These are phyloP conservation scores for Pisolithus microcarpus DNA, from an alignment of 768 basidiomycete species.

Conservation along the genomic window DNA sequence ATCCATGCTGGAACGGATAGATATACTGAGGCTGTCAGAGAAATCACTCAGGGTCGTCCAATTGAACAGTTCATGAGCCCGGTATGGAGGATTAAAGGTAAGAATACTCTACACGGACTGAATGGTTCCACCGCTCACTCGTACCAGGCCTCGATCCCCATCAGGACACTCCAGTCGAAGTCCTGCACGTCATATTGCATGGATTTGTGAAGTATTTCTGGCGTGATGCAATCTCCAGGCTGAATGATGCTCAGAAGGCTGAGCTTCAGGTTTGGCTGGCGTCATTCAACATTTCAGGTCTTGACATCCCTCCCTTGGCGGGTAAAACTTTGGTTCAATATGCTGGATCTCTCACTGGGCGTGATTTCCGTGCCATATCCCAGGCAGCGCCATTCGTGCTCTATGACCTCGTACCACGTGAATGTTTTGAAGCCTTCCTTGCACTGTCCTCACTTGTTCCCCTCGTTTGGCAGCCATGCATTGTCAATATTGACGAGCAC, in stretches of 20 bases:
- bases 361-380: too few relatives aligned
- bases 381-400: too few relatives aligned
- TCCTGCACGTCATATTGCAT: slow-evolving; percentile 37
- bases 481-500: slow-evolving; percentile 27
- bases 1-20: too few relatives aligned
- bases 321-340: too few relatives aligned
- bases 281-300: slow-evolving; percentile 5
- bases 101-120: background rate
- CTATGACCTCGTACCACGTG: too few relatives aligned
- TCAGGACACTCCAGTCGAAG: slow-evolving; percentile 25
- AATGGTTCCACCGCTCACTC: background rate
- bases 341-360: too few relatives aligned
- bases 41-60: background rate
- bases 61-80: slow-evolving; percentile 24
- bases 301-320: too few relatives aligned
- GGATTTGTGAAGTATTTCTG: slow-evolving; percentile 45
- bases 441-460: too few relatives aligned
- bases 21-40: too few relatives aligned
- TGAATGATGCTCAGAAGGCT: slow-evolving; percentile 20
- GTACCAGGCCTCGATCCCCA: background rate
- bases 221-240: slow-evolving; percentile 29
- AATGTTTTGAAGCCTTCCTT: too few relatives aligned
- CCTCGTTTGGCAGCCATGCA: slow-evolving; percentile 28
- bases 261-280: slow-evolving; percentile 19
- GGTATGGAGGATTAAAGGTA: slow-evolving; percentile 25